Evolutionary conservation across 208 protist species (phyloP), one percentile per base, ranked within the genome.

Genomic region (Acanthamoeba lenticulata): DNA sequence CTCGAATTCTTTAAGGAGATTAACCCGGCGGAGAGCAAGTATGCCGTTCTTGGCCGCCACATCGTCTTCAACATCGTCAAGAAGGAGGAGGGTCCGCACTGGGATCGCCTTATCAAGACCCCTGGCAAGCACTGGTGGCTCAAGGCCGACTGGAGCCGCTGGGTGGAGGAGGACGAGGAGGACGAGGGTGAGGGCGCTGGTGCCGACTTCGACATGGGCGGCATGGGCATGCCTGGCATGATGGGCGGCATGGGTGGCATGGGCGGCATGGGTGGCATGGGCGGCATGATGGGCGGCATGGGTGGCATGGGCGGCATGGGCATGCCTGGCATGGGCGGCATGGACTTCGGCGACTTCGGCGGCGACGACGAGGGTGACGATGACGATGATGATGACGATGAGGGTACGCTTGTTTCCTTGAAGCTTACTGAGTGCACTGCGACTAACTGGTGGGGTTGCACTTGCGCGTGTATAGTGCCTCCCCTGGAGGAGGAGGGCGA

Each of bases 151-250:
- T 94, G 79, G 79, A 38, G 69, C 45, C 57, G 69, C 38, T 94
- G 92, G 92, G 65, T 81, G 11, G 92, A 94, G 38, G 92, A 94
- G 24, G 92, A 94, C 42, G 92, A 94, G 52, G 92, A 94, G n/a
- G 92, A 94, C 19, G 92, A 94, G 45, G 79, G 36, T 27, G 29
- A 11, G 19, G 55, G 44, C 38, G n/a, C n/a, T 19, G 79, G 79
- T 15, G 79, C 42, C 79, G 29, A 49, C 44, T 40, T 52, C 44
- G 79, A 57, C 57, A 77, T 90, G 74, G 91, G 91, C 72, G 45
- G 44, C 57, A 72, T 52, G 44, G 89, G 90, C 15, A 29, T 52
- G 90, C 62, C n/a, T 86, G 67, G 90, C 44, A 44, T 6, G 57
- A 42, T 47, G 45, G 91, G 62, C 27, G 91, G 62, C 62, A 47